Percentiles rank a stretch among this genome's conserved stretches.
Evolutionary conservation across 2,329 filamentous ascomycete species (phyloP).

Genomic region (Bipolaris gigantea): DNA sequence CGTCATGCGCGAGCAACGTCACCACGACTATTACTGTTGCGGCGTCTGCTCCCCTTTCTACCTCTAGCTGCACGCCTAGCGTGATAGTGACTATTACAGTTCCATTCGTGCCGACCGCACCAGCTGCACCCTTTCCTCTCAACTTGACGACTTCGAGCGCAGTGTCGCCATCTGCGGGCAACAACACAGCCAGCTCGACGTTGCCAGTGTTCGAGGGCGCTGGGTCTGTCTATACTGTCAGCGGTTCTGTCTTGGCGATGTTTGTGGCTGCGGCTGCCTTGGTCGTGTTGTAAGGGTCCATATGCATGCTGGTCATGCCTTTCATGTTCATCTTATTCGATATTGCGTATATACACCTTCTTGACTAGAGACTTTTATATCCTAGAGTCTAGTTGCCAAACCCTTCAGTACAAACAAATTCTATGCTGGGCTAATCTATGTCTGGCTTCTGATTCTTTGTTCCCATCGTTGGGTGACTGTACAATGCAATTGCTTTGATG

Average conservation of each 20-base stretch:
- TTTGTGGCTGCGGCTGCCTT: constrained; percentile 22
- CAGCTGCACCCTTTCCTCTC: constrained; percentile 13
- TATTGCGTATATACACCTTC: constrained; percentile 11
- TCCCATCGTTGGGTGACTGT: no score
- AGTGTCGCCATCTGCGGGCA: constrained; percentile 28
- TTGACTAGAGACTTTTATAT: constrained; percentile 9
- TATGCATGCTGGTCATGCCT: constrained; percentile 8
- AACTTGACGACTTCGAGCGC: constrained; percentile 17
- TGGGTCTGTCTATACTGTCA: constrained; percentile 13
- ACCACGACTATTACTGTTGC: constrained; percentile 8
- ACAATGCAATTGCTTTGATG: no score
- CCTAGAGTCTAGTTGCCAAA: neutral
- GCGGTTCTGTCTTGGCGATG: constrained; percentile 26
- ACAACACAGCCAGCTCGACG: constrained; percentile 20
- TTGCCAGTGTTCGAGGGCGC: constrained; percentile 30
- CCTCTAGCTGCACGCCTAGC: constrained; percentile 21
- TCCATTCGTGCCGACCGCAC: constrained; percentile 6
- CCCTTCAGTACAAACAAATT: constrained; percentile 9
- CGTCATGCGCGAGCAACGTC: constrained; percentile 9
- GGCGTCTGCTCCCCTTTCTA: neutral
- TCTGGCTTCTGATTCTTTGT: neutral
- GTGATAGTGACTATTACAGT: constrained; percentile 34
- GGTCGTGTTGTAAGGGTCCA: constrained; percentile 24
- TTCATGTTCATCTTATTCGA: constrained; percentile 6
- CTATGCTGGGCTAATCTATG: neutral